phyloP scores from a whole-genome alignment of 192 early-diverging fungal species.

The Rhizophagus sp. region DNA sequence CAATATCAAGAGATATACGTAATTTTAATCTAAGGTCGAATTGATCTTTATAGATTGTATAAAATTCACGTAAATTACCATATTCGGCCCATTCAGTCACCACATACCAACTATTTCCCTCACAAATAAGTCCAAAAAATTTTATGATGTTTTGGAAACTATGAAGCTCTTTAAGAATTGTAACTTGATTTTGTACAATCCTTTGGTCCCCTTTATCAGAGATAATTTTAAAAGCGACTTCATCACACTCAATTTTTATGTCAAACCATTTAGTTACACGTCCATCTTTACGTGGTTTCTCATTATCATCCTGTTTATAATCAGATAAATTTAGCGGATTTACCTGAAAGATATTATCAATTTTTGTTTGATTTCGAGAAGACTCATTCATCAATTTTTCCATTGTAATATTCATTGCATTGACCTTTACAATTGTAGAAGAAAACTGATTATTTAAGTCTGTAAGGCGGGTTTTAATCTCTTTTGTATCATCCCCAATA shows the following conservation, averaged over 20 bases:
- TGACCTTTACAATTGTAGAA: too few relatives aligned
- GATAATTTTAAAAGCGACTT: neutral
- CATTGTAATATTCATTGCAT: neutral
- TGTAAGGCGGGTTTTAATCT: neutral
- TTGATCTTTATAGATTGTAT: neutral
- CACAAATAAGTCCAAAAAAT: neutral
- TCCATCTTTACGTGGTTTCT: neutral
- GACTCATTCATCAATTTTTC: neutral
- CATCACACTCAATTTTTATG: neutral
- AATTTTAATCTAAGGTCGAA: neutral
- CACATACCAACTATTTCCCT: neutral
- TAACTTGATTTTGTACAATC: neutral
- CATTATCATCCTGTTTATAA: neutral
- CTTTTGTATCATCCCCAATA: too few relatives aligned
- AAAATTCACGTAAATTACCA: slow-evolving; percentile 6
- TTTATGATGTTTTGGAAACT: neutral
- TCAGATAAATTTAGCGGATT: neutral
- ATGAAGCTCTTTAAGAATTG: slow-evolving; percentile 13
- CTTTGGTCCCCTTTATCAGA: neutral
- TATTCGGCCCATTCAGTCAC: slow-evolving; percentile 29
- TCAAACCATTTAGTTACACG: neutral
- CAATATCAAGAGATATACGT: slow-evolving; percentile 15
- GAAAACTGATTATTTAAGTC: too few relatives aligned
- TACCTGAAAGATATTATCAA: too few relatives aligned
- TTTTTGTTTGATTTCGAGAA: neutral